phyloP scores from a whole-genome alignment of 495 filamentous ascomycete species.

The Podospora anserina region DNA sequence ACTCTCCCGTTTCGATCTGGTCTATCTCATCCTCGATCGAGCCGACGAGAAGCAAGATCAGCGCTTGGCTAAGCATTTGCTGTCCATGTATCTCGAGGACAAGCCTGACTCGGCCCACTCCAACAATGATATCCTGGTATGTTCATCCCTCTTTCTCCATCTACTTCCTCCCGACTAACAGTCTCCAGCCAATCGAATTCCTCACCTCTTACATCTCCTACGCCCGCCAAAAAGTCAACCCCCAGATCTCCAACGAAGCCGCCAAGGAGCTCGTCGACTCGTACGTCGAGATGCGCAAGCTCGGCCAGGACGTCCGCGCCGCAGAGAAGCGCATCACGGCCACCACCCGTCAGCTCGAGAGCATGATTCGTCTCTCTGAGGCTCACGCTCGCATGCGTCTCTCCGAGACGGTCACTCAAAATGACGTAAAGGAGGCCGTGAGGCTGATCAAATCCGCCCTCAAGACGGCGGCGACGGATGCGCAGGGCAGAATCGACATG shows the following conservation, averaged over 20 bases:
- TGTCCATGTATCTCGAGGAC: conserved; percentile 97
- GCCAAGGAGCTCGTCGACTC: conserved; percentile 74
- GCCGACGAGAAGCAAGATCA: conserved; percentile 87
- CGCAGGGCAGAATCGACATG: conserved; percentile 97
- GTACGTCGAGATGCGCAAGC: conserved; percentile 94
- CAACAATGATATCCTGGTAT: conserved; percentile 69
- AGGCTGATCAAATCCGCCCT: conserved; percentile 90
- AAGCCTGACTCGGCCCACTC: conserved; percentile 77
- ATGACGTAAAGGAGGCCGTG: conserved; percentile 87
- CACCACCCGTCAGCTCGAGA: conserved; percentile 92
- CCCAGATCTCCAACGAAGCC: conserved; percentile 71
- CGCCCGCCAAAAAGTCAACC: conserved; percentile 82
- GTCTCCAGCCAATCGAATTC: conserved; percentile 76
- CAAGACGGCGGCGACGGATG: conserved; percentile 92
- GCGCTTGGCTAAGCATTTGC: conserved; percentile 82
- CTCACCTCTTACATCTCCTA: conserved; percentile 97
- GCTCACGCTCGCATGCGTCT: conserved; percentile 98
- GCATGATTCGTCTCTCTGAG: conserved; percentile 93
- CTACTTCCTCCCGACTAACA: conserved; percentile 22
- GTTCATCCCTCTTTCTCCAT: conserved; percentile 25
- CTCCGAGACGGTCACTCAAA: conserved; percentile 65
- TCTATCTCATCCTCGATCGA: conserved; percentile 92
- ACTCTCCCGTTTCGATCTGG: conserved; percentile 91
- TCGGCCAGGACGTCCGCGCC: conserved; percentile 91
- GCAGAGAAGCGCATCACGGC: conserved; percentile 95